Percentiles rank a stretch among this genome's conserved stretches.
Evolutionary conservation across 1,284 basidiomycete species (phyloP).

Genomic region (Bjerkandera adusta): DNA sequence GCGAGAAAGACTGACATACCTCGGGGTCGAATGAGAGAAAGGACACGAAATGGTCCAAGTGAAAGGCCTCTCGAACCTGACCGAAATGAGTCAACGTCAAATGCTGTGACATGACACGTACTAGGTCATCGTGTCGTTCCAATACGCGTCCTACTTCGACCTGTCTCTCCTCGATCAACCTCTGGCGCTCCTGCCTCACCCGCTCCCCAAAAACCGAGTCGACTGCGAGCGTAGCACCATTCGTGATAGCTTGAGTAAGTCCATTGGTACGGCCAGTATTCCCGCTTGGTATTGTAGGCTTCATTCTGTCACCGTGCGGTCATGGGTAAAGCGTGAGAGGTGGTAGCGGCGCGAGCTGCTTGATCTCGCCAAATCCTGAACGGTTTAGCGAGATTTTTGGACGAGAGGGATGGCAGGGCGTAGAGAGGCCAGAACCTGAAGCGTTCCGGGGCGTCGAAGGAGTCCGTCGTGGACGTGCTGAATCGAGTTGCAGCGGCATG

Average conservation of each 20-base stretch:
- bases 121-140: constrained; percentile 73
- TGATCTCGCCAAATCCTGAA: constrained; percentile 58
- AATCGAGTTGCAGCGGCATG: constrained; percentile 21
- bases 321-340: constrained; percentile 19
- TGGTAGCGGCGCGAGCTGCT: constrained; percentile 20
- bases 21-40: constrained; percentile 75
- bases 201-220: constrained; percentile 15
- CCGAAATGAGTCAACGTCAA: neutral
- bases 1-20: constrained; percentile 38
- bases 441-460: constrained; percentile 2
- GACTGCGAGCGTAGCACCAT: no score
- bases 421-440: no score
- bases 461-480: constrained; percentile 20
- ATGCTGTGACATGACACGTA: constrained; percentile 36
- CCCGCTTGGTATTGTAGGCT: constrained; percentile 17
- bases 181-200: constrained; percentile 34
- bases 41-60: constrained; percentile 76
- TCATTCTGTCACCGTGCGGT: constrained; percentile 18
- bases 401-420: constrained; percentile 20
- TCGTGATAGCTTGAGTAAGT: no score
- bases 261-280: neutral
- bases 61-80: constrained; percentile 82
- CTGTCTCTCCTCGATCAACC: constrained; percentile 57
- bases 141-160: constrained; percentile 55
- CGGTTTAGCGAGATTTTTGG: constrained; percentile 56